Conservation (phyloP, 2,329 filamentous ascomycete genomes). For the Diaporthe caulivora region DNA sequence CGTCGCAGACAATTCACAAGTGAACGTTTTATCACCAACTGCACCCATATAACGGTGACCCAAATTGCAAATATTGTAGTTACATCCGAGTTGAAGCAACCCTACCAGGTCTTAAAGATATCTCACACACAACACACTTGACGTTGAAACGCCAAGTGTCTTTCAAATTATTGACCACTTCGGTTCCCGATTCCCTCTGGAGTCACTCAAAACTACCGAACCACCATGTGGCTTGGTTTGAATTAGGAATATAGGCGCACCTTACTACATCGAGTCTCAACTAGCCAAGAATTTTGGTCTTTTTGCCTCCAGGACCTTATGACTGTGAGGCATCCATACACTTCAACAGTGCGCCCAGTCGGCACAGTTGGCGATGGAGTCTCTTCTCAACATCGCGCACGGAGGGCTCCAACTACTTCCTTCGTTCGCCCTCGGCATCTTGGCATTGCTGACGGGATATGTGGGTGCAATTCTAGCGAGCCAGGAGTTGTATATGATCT, state of each 20-base stretch:
- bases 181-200: no score
- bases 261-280: neutral
- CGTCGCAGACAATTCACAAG: no score
- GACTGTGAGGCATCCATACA: conserved; percentile 1
- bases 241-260: neutral
- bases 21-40: no score
- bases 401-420: conserved; percentile 1
- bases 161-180: no score
- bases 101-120: no score
- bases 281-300: neutral
- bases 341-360: neutral
- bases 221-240: no score
- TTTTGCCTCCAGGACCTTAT: neutral
- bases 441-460: neutral
- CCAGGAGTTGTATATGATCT: neutral
- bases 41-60: no score
- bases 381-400: neutral
- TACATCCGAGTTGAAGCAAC: no score
- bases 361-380: neutral
- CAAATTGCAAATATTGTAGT: no score
- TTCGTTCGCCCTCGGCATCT: conserved; percentile 8
- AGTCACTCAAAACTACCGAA: no score
- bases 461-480: neutral
- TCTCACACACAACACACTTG: no score
- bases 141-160: no score